Evolutionary conservation across 2,329 filamentous ascomycete species (phyloP).

Genomic region (Pseudopithomyces chartarum): DNA sequence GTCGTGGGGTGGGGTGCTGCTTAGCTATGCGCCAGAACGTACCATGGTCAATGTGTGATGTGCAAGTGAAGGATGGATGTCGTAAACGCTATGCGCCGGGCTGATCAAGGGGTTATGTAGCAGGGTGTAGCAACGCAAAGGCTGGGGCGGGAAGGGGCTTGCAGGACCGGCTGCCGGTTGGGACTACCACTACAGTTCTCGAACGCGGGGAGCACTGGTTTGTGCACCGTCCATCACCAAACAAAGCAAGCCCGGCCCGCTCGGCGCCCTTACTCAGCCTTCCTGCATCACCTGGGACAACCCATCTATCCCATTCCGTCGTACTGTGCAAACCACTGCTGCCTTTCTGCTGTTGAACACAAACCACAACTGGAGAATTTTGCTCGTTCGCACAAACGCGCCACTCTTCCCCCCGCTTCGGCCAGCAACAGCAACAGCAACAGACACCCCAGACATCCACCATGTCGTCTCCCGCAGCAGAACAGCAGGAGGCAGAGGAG

Average conservation of each 20-base stretch:
- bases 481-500: conserved; percentile 39
- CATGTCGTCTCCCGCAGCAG: conserved; percentile 46
- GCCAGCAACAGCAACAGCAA: not conserved
- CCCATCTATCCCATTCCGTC: not conserved
- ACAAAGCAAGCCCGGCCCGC: conserved; percentile 9
- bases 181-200: conserved; percentile 27
- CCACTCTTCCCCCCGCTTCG: not conserved
- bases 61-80: no score
- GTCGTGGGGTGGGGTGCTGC: conserved; percentile 8
- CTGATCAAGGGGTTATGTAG: not conserved
- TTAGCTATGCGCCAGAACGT: conserved; percentile 17
- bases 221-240: conserved; percentile 6
- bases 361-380: not conserved
- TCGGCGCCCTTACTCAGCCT: conserved; percentile 2
- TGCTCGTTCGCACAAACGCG: not conserved
- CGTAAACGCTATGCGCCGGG: not conserved
- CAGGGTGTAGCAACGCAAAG: not conserved
- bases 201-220: conserved; percentile 19
- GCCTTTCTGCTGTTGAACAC: not conserved
- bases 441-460: conserved; percentile 2
- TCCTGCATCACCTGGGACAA: not conserved
- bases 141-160: conserved; percentile 5
- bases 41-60: conserved; percentile 28
- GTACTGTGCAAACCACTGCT: not conserved
- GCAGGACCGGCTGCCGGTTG: conserved; percentile 11